Percentiles rank a stretch among this genome's conserved stretches.
Conservation (phyloP, 306 rosid species). For the Cucumis sativus region Cucumber_9930_V3 NC_026655.2:32113501-32114000, state of each 20-base stretch:
- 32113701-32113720: neutral
- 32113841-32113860: constrained; percentile 13
- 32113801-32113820: constrained; percentile 15
- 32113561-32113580: neutral
- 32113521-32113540: constrained; percentile 2
- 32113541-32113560: neutral
- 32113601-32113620: neutral
- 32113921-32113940: constrained; percentile 6
- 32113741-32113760: constrained; percentile 4
- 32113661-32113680: neutral
- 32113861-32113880: constrained; percentile 7
- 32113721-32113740: constrained; percentile 1
- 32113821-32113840: neutral
- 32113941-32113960: constrained; percentile 5
- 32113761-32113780: constrained; percentile 17
- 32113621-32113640: constrained; percentile 18
- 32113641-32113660: constrained; percentile 6
- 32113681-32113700: constrained; percentile 9
- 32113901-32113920: constrained; percentile 10
- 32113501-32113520: constrained; percentile 14
- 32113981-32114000: constrained; percentile 20
- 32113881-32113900: constrained; percentile 9
- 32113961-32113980: neutral
- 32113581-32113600: constrained; percentile 5
- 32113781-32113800: constrained; percentile 22